Conservation (phyloP, 352 stramenopile genomes). For the Globisporangium sylvaticum region DNA sequence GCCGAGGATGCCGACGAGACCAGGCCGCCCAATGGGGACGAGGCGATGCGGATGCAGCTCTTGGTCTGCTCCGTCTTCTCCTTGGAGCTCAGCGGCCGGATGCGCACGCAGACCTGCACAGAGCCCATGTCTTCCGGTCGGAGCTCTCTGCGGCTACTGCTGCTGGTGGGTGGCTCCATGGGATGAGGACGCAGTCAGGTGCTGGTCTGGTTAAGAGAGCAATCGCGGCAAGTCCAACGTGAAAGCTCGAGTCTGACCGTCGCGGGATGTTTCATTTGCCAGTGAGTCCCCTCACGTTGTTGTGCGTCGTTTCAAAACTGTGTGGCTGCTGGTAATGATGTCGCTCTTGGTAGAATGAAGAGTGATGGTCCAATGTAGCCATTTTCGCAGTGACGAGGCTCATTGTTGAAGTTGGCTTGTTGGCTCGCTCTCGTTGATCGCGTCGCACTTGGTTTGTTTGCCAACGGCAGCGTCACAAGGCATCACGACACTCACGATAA, state of each 20-base stretch:
- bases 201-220: neutral
- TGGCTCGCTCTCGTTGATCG: neutral
- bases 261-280: neutral
- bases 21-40: slow-evolving; percentile 39
- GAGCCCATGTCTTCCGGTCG: slow-evolving; percentile 43
- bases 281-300: neutral
- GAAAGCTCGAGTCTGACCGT: neutral
- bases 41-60: slow-evolving; percentile 65
- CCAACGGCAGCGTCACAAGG: neutral
- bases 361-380: slow-evolving; percentile 3
- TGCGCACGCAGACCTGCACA: slow-evolving; percentile 73
- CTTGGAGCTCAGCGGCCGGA: slow-evolving; percentile 59
- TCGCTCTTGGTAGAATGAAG: neutral
- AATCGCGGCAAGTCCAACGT: neutral
- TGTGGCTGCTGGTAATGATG: neutral
- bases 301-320: slow-evolving; percentile 3
- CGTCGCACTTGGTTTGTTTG: neutral
- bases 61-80: slow-evolving; percentile 69
- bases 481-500: neutral
- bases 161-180: neutral
- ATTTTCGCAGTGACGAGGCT: neutral
- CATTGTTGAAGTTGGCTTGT: neutral
- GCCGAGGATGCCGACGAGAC: slow-evolving; percentile 18
- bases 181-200: neutral
- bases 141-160: slow-evolving; percentile 14